Evolutionary conservation across 768 basidiomycete genomes (phyloP).

Genomic region (Pleurotus pulmonarius): DNA sequence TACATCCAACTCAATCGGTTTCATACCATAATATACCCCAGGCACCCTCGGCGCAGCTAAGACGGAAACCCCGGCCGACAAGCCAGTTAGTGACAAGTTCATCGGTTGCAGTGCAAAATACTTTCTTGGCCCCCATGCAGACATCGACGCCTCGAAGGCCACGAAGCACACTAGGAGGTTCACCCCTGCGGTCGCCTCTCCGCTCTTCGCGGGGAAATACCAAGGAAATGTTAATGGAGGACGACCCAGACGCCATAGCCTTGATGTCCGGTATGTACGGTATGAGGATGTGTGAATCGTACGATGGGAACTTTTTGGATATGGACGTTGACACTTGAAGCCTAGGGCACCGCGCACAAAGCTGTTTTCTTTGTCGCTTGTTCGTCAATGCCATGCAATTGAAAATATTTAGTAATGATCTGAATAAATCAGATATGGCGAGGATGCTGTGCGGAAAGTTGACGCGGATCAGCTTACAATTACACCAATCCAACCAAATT

Average conservation of each 20-base stretch:
- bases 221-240: neutral
- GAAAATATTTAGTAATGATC: too few relatives aligned
- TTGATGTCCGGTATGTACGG: neutral
- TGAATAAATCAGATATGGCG: too few relatives aligned
- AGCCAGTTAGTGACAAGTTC: neutral
- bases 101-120: neutral
- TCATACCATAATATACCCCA: neutral
- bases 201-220: neutral
- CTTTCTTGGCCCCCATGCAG: neutral
- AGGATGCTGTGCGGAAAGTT: too few relatives aligned
- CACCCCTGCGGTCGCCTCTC: neutral
- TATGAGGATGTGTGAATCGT: conserved; percentile 4
- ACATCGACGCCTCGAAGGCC: neutral
- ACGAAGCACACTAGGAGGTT: neutral
- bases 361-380: too few relatives aligned
- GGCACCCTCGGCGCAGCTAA: neutral
- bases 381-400: too few relatives aligned
- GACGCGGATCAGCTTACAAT: neutral
- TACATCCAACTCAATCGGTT: too few relatives aligned
- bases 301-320: conserved; percentile 6
- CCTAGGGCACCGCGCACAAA: neutral
- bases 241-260: neutral
- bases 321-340: neutral
- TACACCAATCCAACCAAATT: neutral
- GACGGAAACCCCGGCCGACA: neutral